These are phyloP conservation scores for Berkeleyomyces basicola DNA, from an alignment of 2,329 filamentous ascomycete genomes.

Conservation along the genomic window DNA sequence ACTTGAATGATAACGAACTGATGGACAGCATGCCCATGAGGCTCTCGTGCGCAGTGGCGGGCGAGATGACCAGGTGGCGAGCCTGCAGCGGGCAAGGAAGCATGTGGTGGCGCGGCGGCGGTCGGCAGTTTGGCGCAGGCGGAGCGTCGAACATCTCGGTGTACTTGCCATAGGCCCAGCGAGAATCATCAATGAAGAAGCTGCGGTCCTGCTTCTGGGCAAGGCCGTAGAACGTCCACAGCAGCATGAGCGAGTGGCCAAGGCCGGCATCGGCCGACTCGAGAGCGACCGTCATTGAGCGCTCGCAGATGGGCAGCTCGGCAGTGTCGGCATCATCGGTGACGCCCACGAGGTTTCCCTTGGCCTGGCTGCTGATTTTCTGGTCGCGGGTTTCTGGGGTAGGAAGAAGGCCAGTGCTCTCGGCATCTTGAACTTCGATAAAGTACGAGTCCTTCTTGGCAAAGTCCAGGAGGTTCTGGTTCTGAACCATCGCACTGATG, in stretches of 20 bases:
- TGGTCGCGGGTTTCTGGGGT: conserved; percentile 22
- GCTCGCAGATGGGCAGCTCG: conserved; percentile 44
- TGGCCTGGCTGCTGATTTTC: conserved; percentile 18
- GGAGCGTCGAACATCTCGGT: conserved; percentile 53
- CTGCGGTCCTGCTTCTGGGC: conserved; percentile 55
- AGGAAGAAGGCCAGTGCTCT: conserved; percentile 45
- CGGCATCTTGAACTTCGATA: conserved; percentile 58
- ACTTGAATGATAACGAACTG: conserved; percentile 3
- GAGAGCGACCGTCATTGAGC: conserved; percentile 60
- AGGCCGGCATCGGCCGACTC: conserved; percentile 59
- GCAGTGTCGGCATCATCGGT: conserved; percentile 25
- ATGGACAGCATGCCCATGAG: conserved; percentile 28
- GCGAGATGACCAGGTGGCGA: conserved; percentile 56
- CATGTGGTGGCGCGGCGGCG: conserved; percentile 58
- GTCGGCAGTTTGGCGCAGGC: conserved; percentile 46
- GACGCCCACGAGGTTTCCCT: conserved; percentile 32
- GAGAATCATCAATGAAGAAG: conserved; percentile 73
- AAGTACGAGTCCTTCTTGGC: conserved; percentile 51
- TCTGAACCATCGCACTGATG: conserved; percentile 21
- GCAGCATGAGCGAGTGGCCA: conserved; percentile 56
- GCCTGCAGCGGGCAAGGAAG: conserved; percentile 65
- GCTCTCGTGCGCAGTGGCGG: conserved; percentile 46
- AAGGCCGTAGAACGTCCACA: conserved; percentile 74
- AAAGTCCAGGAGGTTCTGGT: conserved; percentile 10
- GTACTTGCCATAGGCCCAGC: conserved; percentile 70